Evolutionary conservation across 2,329 filamentous ascomycete species (phyloP), one percentile per base, ranked within the genome.

Genomic region (Fusarium heterosporum): DNA sequence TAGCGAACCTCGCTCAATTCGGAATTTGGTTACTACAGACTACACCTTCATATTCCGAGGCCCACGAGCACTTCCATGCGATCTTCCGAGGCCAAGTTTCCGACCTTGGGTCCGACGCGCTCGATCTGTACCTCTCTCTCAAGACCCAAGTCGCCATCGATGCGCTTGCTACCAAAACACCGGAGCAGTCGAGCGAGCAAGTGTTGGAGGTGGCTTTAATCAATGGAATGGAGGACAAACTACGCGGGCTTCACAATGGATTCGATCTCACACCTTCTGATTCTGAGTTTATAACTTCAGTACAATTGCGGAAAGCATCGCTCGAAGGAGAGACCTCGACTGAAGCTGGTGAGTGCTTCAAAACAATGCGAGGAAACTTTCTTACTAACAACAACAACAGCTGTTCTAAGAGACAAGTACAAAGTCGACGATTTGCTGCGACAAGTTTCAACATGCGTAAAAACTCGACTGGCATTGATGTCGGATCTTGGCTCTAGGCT

Each of bases 151-250:
- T 78, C 58, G 77, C 89, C 48, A 87, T 91, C 59, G 79, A 84
- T 43, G 81, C 82, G 12, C 78, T 90, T 19, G 79, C 83, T 40
- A 79, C 78, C 8, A 76, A 84, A 46, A 79, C 82, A 1, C 85
- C 84, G 54, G 84, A 82, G 16, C 77, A 87, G 50, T 71, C 73
- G 16, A 78, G 81, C 14, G 85, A 87, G 14, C 84, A 87, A 16
- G 78, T 84, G 17, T 74, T 90, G 16, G 82, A 84, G 12, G 84
- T 87, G 52, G 81, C 87, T 4, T 82, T 92, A 34, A 81, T 84
- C 8, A 78, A 83, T 10, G 80, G 90, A 6, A 76, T 91, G 4
- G 82, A 90, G 26, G 80, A 81, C 12, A 78, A 78, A 42, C 69
- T 85, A 45, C 79, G 74, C 12, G 70, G 71, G 19, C 71, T 77